These are phyloP conservation scores for Orbilia ellipsospora DNA, from an alignment of 2,329 filamentous ascomycete species.

Conservation along the genomic window DNA sequence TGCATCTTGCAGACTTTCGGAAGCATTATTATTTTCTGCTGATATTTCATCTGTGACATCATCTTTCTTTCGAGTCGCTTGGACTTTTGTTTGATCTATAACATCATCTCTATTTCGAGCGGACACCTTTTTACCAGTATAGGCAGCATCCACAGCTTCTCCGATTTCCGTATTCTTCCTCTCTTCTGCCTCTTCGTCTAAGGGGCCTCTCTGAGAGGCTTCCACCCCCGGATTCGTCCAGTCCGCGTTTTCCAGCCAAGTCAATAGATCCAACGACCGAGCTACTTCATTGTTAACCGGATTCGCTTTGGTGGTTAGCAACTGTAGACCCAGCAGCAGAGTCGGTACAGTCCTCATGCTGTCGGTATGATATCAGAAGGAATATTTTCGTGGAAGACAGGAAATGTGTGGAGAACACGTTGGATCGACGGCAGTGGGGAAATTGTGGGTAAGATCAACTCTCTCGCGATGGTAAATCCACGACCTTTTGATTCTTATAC, in stretches of 20 bases:
- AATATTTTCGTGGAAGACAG: not conserved
- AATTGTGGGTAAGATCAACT: constrained; percentile 43
- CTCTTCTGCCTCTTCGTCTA: constrained; percentile 25
- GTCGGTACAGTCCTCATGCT: constrained; percentile 37
- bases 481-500: constrained; percentile 47
- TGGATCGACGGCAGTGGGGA: constrained; percentile 34
- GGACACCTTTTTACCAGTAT: not conserved
- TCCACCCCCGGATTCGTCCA: constrained; percentile 38
- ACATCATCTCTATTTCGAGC: not conserved
- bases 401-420: constrained; percentile 28
- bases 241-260: constrained; percentile 51
- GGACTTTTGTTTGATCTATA: not conserved
- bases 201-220: not conserved
- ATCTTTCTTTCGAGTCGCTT: not conserved
- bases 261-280: constrained; percentile 41
- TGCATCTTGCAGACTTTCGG: not conserved
- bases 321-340: constrained; percentile 41
- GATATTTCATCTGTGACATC: not conserved
- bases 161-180: constrained; percentile 26
- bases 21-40: not conserved
- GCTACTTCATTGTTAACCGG: constrained; percentile 45
- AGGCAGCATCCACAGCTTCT: constrained; percentile 27
- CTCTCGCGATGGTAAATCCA: constrained; percentile 31
- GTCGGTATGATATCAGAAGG: not conserved
- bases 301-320: constrained; percentile 32